A percentile compares a stretch with the other conserved stretches of the same genome.
Evolutionary conservation across 192 early-diverging fungal genomes (phyloP).

Genomic region (Backusella luteola): DNA sequence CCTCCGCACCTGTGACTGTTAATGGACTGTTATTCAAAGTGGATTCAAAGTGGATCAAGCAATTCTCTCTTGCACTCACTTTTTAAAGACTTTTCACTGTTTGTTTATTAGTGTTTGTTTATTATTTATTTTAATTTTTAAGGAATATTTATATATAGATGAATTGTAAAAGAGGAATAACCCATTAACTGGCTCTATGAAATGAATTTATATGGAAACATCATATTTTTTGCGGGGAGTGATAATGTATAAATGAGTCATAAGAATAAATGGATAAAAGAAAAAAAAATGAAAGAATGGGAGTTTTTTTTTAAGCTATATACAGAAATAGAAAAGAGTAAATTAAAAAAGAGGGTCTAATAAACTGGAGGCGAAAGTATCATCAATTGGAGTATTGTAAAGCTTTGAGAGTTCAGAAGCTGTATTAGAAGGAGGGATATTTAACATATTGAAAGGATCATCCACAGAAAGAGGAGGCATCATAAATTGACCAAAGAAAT

Average conservation of each 20-base stretch:
- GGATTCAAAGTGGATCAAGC: too few relatives aligned
- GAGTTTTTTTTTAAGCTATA: not conserved
- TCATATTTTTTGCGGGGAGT: not conserved
- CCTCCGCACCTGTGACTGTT: not conserved
- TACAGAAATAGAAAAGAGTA: not conserved
- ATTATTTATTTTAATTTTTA: not conserved
- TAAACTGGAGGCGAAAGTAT: not conserved
- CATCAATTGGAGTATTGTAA: not conserved
- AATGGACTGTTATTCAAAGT: not conserved
- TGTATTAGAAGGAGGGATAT: not conserved
- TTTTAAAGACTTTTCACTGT: not conserved
- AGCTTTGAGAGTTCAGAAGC: not conserved
- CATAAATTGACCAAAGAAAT: conserved; percentile 22
- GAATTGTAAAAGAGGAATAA: not conserved
- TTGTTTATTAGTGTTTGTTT: not conserved
- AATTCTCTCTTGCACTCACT: too few relatives aligned
- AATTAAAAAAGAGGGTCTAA: conserved; percentile 23
- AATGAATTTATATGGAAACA: conserved; percentile 2
- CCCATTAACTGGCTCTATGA: not conserved
- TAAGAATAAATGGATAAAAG: not conserved
- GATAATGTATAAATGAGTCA: conserved; percentile 9
- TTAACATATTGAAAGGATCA: conserved; percentile 17
- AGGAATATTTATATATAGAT: conserved; percentile 5
- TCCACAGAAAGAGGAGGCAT: conserved; percentile 11
- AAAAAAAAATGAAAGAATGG: conserved; percentile 1